A percentile compares a stretch with the other conserved stretches of the same genome.
These are phyloP conservation scores for Diacronema lutheri DNA, from an alignment of 78 protist genomes.

Conservation along the genomic window DNA sequence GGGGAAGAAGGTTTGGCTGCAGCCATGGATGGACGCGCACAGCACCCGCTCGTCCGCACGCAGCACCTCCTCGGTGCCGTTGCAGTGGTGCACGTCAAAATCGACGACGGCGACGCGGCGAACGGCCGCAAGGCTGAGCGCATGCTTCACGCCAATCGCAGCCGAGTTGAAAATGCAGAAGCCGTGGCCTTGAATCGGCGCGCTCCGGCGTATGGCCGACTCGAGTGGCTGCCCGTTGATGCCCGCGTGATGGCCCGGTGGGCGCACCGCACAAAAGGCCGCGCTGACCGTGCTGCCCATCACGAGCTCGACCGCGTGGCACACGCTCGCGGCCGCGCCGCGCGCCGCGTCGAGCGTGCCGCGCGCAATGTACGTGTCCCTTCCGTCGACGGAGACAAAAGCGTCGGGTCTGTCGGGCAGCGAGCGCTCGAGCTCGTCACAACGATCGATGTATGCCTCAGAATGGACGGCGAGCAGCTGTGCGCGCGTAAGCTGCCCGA, in stretches of 20 bases:
- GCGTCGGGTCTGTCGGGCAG: too few species aligned
- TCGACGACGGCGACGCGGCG: conserved; percentile 64
- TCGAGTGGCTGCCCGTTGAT: conserved; percentile 45
- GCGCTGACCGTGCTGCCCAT: conserved; percentile 13
- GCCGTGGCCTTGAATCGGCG: conserved; percentile 46
- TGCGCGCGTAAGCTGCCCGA: too few species aligned
- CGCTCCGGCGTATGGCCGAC: too few species aligned
- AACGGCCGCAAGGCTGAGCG: not conserved
- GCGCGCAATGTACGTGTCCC: too few species aligned
- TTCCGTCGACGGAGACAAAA: too few species aligned
- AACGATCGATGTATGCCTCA: too few species aligned
- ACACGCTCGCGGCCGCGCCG: not conserved
- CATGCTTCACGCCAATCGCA: not conserved
- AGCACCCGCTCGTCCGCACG: too few species aligned
- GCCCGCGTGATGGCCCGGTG: conserved; percentile 72
- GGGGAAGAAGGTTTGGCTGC: too few species aligned
- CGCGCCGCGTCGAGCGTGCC: not conserved
- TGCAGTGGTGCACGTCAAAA: conserved; percentile 83
- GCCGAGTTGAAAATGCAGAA: conserved; percentile 22
- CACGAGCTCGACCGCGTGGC: not conserved
- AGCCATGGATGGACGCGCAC: too few species aligned
- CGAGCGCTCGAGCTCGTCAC: too few species aligned
- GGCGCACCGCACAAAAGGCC: conserved; percentile 66
- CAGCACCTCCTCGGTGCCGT: conserved; percentile 78
- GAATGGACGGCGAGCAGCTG: too few species aligned